phyloP scores from a whole-genome alignment of 768 basidiomycete genomes.

The Pleurotus eryngii region DNA sequence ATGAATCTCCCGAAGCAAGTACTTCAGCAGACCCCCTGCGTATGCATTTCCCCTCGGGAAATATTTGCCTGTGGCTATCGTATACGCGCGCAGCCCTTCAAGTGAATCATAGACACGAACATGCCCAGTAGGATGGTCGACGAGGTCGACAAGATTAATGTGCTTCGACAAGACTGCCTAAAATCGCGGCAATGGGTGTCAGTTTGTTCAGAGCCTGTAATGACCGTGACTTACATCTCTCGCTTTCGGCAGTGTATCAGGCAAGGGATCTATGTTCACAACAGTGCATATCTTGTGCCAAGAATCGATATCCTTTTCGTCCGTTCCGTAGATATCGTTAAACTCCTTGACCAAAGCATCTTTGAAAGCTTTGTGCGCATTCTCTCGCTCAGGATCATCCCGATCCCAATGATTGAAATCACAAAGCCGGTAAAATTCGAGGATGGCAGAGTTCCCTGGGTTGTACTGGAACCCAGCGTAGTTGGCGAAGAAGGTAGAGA shows the following conservation, averaged over 20 bases:
- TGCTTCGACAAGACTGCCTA: constrained; percentile 26
- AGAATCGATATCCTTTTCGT: constrained; percentile 21
- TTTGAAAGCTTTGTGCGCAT: constrained; percentile 19
- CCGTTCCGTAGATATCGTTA: constrained; percentile 29
- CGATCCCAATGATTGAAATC: constrained; percentile 11
- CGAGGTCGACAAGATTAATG: constrained; percentile 39
- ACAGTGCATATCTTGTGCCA: constrained; percentile 27
- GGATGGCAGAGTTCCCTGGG: neutral
- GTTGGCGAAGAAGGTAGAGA: constrained; percentile 11
- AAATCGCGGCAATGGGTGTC: neutral
- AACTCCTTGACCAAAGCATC: constrained; percentile 29
- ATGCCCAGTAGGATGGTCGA: constrained; percentile 16
- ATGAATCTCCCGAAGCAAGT: constrained; percentile 27
- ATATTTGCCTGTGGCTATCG: constrained; percentile 16
- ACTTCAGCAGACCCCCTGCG: constrained; percentile 28
- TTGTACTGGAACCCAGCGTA: constrained; percentile 14
- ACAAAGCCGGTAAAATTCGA: constrained; percentile 16
- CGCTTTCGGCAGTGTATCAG: constrained; percentile 21
- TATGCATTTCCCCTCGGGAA: constrained; percentile 29
- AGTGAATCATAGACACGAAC: constrained; percentile 22
- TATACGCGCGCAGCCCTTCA: constrained; percentile 28
- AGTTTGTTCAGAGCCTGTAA: neutral
- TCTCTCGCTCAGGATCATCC: constrained; percentile 9
- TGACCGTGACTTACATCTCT: constrained; percentile 18
- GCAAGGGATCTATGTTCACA: constrained; percentile 25